A percentile compares a stretch with the other conserved stretches of the same genome.
These are phyloP conservation scores for Laburnicola sp. DNA, from an alignment of 2,329 filamentous ascomycete species.

Conservation along the genomic window DNA sequence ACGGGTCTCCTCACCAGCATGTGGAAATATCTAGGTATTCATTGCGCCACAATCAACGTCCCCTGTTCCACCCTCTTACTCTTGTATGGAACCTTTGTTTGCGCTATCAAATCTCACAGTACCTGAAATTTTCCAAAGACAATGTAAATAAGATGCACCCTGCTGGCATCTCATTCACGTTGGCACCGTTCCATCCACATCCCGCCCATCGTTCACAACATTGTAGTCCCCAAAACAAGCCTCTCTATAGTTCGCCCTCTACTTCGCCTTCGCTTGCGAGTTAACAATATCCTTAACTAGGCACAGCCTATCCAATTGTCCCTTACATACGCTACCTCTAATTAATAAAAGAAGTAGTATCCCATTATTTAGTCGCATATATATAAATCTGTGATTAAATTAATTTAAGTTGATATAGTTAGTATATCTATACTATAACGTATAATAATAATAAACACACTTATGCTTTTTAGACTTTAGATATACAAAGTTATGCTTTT, in stretches of 20 bases:
- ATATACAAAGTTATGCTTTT: constrained; percentile 35
- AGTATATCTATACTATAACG: constrained; percentile 51
- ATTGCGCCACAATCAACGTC: no score
- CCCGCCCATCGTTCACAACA: constrained; percentile 6
- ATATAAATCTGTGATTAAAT: constrained; percentile 5
- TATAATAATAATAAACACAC: constrained; percentile 49
- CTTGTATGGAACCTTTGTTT: no score
- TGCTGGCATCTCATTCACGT: background rate
- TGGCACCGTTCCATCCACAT: constrained; percentile 12
- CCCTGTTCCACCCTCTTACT: no score
- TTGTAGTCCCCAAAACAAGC: constrained; percentile 13
- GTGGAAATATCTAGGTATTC: no score
- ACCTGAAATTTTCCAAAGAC: no score
- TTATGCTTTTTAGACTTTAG: constrained; percentile 48
- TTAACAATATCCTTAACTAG: constrained; percentile 6
- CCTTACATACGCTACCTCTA: constrained; percentile 7
- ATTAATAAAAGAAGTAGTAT: constrained; percentile 9
- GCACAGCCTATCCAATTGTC: constrained; percentile 5
- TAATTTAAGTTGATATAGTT: background rate
- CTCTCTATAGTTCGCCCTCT: constrained; percentile 8
- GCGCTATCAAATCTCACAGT: no score
- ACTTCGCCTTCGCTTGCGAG: constrained; percentile 7
- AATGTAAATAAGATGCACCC: background rate
- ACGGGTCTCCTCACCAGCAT: no score
- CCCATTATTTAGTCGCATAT: constrained; percentile 8